These are phyloP conservation scores for Leucocoprinus birnbaumii DNA, from an alignment of 768 basidiomycete species.

Conservation along the genomic window DNA sequence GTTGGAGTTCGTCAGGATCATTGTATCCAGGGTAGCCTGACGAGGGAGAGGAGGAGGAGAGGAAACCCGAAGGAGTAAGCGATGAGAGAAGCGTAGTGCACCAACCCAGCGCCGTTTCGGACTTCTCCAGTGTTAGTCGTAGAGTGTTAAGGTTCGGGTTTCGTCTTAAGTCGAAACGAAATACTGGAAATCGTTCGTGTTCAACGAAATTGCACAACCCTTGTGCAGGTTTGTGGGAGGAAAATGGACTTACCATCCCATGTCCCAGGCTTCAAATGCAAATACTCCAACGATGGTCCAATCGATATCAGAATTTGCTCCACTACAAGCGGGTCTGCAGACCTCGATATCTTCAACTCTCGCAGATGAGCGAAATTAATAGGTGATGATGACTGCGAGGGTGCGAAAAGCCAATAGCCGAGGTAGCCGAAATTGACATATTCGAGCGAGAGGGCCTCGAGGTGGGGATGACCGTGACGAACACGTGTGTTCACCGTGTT, in stretches of 20 bases:
- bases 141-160: constrained; percentile 35
- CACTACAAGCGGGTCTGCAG: constrained; percentile 31
- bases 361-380: constrained; percentile 34
- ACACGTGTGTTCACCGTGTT: constrained; percentile 8
- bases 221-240: background rate
- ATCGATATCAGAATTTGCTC: constrained; percentile 31
- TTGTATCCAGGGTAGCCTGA: background rate
- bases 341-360: constrained; percentile 40
- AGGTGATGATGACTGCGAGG: constrained; percentile 19
- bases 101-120: constrained; percentile 35
- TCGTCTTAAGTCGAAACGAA: constrained; percentile 30
- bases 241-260: constrained; percentile 32
- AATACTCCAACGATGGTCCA: constrained; percentile 35
- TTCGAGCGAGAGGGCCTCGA: constrained; percentile 40
- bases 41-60: constrained; percentile 2
- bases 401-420: constrained; percentile 34
- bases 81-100: constrained; percentile 27
- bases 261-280: constrained; percentile 41
- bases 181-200: constrained; percentile 26
- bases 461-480: constrained; percentile 16
- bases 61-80: constrained; percentile 18
- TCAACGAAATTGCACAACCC: background rate
- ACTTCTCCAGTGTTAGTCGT: constrained; percentile 38
- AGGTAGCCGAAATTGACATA: constrained; percentile 34
- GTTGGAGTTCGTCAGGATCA: constrained; percentile 14